Conservation (phyloP, 805 yeast genomes). For the Candida piceae region DNA sequence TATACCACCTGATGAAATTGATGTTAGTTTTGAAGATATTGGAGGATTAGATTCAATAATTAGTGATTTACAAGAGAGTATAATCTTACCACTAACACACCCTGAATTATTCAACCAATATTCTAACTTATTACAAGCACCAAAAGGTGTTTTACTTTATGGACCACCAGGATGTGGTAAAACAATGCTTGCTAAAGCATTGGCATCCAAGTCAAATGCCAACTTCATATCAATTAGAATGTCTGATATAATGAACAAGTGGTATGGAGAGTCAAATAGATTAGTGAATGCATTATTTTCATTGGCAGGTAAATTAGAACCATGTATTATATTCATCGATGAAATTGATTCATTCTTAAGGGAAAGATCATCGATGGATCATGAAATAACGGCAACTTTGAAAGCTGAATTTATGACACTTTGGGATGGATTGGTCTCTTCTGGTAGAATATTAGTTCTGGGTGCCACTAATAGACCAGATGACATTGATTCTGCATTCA, state of each 20-base stretch:
- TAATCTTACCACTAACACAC: constrained; percentile 76
- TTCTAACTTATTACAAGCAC: constrained; percentile 72
- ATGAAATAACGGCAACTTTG: constrained; percentile 90
- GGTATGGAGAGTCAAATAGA: constrained; percentile 96
- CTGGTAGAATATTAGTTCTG: constrained; percentile 78
- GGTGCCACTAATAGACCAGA: constrained; percentile 94
- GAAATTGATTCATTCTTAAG: constrained; percentile 93
- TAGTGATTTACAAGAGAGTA: constrained; percentile 82
- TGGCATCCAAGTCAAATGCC: constrained; percentile 89
- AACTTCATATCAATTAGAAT: constrained; percentile 85
- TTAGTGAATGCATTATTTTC: constrained; percentile 90
- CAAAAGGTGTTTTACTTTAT: constrained; percentile 86
- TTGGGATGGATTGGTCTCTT: constrained; percentile 85
- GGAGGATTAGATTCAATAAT: constrained; percentile 85
- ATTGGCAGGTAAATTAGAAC: constrained; percentile 82
- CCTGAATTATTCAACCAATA: constrained; percentile 73
- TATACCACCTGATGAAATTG: constrained; percentile 79
- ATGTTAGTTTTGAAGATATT: constrained; percentile 70
- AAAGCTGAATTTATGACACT: constrained; percentile 97
- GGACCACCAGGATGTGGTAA: constrained; percentile 99
- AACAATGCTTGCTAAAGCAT: constrained; percentile 94
- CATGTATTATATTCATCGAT: constrained; percentile 92
- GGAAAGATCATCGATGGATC: constrained; percentile 79
- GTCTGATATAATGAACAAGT: constrained; percentile 93
- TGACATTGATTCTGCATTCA: constrained; percentile 88